Conservation (phyloP, 2,329 filamentous ascomycete species). For the Aspergillus fischeri region DNA sequence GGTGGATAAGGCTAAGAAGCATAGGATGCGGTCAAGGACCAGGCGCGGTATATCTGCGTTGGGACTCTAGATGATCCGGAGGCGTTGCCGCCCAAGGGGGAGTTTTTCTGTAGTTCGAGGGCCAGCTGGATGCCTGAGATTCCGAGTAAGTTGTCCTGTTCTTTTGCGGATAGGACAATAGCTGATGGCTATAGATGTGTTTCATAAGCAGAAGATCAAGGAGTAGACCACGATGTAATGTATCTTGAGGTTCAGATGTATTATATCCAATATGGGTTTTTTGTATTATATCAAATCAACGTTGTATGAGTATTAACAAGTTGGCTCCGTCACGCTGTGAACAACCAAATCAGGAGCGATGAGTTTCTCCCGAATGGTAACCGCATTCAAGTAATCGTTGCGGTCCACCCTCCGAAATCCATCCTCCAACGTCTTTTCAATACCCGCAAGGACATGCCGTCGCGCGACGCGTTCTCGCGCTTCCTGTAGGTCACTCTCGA, state of each 20-base stretch:
- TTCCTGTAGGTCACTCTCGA: conserved; percentile 35
- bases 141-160: conserved; percentile 33
- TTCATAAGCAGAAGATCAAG: conserved; percentile 46
- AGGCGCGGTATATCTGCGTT: conserved; percentile 43
- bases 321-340: conserved; percentile 14
- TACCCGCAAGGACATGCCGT: conserved; percentile 39
- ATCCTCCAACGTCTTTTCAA: conserved; percentile 36
- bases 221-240: conserved; percentile 25
- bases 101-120: conserved; percentile 51
- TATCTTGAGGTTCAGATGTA: not conserved
- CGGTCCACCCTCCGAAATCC: conserved; percentile 34
- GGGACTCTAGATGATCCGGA: conserved; percentile 50
- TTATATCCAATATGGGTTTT: too few relatives aligned
- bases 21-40: conserved; percentile 29
- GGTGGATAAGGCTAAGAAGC: not conserved
- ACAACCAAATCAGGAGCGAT: conserved; percentile 26
- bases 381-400: conserved; percentile 38
- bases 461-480: conserved; percentile 37
- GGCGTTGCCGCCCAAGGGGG: conserved; percentile 49
- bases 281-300: not conserved
- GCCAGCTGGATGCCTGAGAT: conserved; percentile 51
- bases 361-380: conserved; percentile 23
- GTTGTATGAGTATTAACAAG: not conserved
- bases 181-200: conserved; percentile 33
- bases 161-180: too few relatives aligned